Evolutionary conservation across 768 basidiomycete species (phyloP), one percentile per base, ranked within the genome.

Genomic region (Leucogyrophana mollusca): DNA sequence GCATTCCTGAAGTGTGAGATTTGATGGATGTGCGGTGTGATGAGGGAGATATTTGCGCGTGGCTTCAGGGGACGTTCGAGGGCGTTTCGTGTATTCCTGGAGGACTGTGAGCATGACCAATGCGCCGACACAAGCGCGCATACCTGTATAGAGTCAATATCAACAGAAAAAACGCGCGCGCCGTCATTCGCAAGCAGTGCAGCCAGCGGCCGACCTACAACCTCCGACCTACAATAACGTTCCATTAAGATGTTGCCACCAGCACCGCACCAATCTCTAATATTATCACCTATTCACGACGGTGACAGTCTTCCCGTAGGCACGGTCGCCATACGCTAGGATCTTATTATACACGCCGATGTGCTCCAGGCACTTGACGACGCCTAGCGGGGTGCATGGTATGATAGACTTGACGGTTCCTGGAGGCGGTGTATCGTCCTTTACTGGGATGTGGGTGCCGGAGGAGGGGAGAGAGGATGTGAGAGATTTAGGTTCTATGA

Each of bases 111-210:
- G 50, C 35, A 32, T n/a, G 16, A 25, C 18, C 25, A 20, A 13
- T 39, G 43, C 14, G n/a, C 5, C 17, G 22, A 47, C 36, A 24
- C 40, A 22, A 10, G 17, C 33, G 13, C 23, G 39, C 60, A 40
- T 34, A 82, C 85, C 72, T 96, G 90, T 43, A 94, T 89, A 9
- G 92, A 90, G 62, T 95, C 93, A 46, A 98, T 90, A 64, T 99
- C 96, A 4, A 90, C 90, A 5, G 91, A 94, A 58, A 97, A 85
- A 4, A 97, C 96, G 8, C 93, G 78, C 2, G 95, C 96, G 22
- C 96, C 96, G 60, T 99, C 96, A 61, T 99, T 99, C 3, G 94
- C 83, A 34, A 98, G 77, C 37, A 99, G 73, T 4, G 96, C 96
- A 0, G 94, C 95, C n/a, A 98, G 75, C 10, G 95, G 96, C 49